phyloP scores from a whole-genome alignment of 176 grass and related monocot genomes.

The Hyparrhenia diplandra region DNA sequence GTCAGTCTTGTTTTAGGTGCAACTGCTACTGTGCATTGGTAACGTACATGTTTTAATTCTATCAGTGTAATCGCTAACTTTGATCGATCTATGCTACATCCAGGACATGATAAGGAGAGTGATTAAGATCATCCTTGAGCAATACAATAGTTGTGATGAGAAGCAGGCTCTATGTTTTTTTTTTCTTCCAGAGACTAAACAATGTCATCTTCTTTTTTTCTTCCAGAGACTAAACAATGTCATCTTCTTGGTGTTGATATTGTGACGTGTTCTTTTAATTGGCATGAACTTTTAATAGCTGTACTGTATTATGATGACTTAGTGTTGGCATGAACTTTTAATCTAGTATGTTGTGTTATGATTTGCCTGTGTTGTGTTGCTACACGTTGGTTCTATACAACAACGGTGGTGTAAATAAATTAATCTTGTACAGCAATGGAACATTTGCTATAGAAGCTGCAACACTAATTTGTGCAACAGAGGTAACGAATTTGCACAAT shows the following conservation, averaged over 20 bases:
- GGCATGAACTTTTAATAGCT: too few species aligned
- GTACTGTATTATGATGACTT: neutral
- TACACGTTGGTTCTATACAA: neutral
- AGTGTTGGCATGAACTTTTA: neutral
- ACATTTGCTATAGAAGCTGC: too few species aligned
- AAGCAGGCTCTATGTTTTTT: neutral
- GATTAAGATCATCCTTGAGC: neutral
- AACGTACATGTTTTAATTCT: neutral
- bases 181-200: too few species aligned
- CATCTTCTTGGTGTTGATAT: neutral
- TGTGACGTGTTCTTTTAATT: neutral
- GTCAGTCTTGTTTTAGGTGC: too few species aligned
- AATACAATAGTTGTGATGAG: neutral
- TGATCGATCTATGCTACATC: neutral
- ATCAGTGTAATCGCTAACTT: neutral
- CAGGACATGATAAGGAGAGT: neutral
- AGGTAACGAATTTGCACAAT: neutral
- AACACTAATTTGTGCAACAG: too few species aligned
- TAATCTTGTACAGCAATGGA: too few species aligned
- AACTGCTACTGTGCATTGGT: neutral
- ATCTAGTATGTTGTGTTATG: too few species aligned
- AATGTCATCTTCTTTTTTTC: too few species aligned
- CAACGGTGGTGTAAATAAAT: too few species aligned
- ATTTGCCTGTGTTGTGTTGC: neutral
- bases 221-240: neutral